Evolutionary conservation across 768 basidiomycete genomes (phyloP), one percentile per base, ranked within the genome.

Genomic region (Boletus vinaceobasis): DNA sequence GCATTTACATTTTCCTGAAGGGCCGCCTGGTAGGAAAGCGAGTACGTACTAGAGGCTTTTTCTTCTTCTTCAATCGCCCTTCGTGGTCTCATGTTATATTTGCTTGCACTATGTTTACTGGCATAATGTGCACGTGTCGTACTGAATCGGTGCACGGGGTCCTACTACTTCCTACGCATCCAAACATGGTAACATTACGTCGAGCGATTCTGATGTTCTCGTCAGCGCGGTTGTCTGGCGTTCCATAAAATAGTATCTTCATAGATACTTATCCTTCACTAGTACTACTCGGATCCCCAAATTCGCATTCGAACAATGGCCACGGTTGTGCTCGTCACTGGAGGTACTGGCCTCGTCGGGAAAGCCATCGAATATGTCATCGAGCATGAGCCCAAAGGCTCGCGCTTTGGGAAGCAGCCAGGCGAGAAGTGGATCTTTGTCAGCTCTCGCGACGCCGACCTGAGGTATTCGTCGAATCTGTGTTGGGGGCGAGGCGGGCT

Each of bases 401-500:
- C 88, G 53, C 77, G 83, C 47, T 97, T 90, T 67, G 94, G 89
- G 39, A 90, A 84, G 65, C 74, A 71, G 23, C 72, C 80, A 10
- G 87, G 84, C 42, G 94, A 97, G 75, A 81, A 78, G 33, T 97
- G 94, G 94, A 77, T 95, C 43, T 98, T 93, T 71, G 80, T 85
- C 7, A 78, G 80, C 39, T 87, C 86, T 26, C 78, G 81, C 40
- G 93, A 96, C 39, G 93, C 82, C 14, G 94, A 97, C 78, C 76
- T 97, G 15, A 86, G 84, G 93, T 93, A 63, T 50, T 65, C 51
- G n/a, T 29, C 13, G n/a, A 15, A 32, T 23, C 33, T 11, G 48
- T 35, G n/a, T 23, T n/a, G n/a, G 1, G 23, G 37, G 27, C 29
- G 5, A 33, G 14, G 13, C 40, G 39, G 29, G 35, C 53, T 59